Base-by-base conservation (phyloP, 1,284 basidiomycete genomes). In the Cutaneotrichosporon arboriforme region DNA sequence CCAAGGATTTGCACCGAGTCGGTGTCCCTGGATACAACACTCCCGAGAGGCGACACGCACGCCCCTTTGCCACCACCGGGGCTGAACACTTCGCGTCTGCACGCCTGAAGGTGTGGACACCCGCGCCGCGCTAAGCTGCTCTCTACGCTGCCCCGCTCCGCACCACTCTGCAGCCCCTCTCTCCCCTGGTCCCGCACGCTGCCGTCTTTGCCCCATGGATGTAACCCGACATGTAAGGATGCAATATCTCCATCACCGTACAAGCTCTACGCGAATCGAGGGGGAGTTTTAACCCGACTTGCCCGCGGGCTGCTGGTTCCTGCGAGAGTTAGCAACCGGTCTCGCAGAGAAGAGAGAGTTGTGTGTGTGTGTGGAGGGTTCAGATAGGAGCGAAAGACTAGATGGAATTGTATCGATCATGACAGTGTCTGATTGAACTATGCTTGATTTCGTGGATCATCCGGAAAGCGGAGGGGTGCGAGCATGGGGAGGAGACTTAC, bases 371-470 rank as follows among this genome's bases (percentile, higher is more conserved):
- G n/a, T n/a, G 26, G 22, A 47, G 41, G 66, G 63, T 75, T 90
- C 86, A 90, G 87, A 88, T 86, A 87, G 85, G 86, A 87, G 86
- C 87, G 86, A 88, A 88, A 89, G 87, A 90, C 87, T 75, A 83
- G 85, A 86, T 88, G 84, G 23, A 39, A 41, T 49, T 41, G 78
- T 80, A 83, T 83, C 86, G 86, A 88, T 76, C 76, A 76, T 69
- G 87, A 88, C 86, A 87, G 60, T 64, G 46, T 90, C 87, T 84
- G 87, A 84, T 86, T 90, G 87, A 90, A 90, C 88, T 90, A 90
- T 89, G 88, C 87, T 78, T 80, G 79, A 76, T 72, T 74, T 73
- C 59, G 26, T 80, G 80, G 60, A 71, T 89, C 87, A 89, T 89
- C 74, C 60, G 57, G n/a, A 55, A 57, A 46, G 52, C 54, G 38